A percentile compares a stretch with the other conserved stretches of the same genome.
These are phyloP conservation scores for Terfezia claveryi DNA, from an alignment of 495 filamentous ascomycete species.

Conservation along the genomic window DNA sequence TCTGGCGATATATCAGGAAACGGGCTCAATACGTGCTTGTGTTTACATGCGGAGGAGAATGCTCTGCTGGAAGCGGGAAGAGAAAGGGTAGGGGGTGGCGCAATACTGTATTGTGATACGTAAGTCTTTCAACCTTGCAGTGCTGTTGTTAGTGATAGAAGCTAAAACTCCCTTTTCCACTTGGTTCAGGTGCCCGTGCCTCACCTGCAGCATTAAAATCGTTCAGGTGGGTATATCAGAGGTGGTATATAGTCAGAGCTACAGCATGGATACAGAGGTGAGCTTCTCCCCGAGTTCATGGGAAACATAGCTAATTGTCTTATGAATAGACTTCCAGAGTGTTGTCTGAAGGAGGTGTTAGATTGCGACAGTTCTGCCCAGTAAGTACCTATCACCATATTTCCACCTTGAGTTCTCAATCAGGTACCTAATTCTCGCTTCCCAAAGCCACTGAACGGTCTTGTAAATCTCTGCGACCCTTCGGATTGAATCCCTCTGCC, in stretches of 20 bases:
- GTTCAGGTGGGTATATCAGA: slow-evolving; percentile 84
- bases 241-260: slow-evolving; percentile 81
- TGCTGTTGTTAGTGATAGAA: background rate
- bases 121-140: slow-evolving; percentile 18
- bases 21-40: slow-evolving; percentile 66
- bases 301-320: background rate
- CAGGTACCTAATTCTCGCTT: too few relatives aligned
- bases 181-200: slow-evolving; percentile 49
- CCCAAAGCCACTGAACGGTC: background rate
- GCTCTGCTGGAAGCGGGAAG: slow-evolving; percentile 81
- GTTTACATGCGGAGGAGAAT: slow-evolving; percentile 94
- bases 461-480: background rate
- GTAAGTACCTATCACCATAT: slow-evolving; percentile 28
- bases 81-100: slow-evolving; percentile 58
- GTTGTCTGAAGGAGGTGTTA: slow-evolving; percentile 51
- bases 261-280: slow-evolving; percentile 67
- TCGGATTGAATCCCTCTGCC: too few relatives aligned
- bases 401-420: too few relatives aligned
- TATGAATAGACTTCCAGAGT: slow-evolving; percentile 45
- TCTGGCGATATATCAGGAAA: slow-evolving; percentile 42
- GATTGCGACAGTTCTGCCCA: slow-evolving; percentile 58
- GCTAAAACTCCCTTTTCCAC: background rate
- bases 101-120: slow-evolving; percentile 84
- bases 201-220: slow-evolving; percentile 98
- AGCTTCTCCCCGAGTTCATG: slow-evolving; percentile 1